Evolutionary conservation across 108 stramenopile species (phyloP).

Genomic region (Pseudonitzschia pungens): DNA sequence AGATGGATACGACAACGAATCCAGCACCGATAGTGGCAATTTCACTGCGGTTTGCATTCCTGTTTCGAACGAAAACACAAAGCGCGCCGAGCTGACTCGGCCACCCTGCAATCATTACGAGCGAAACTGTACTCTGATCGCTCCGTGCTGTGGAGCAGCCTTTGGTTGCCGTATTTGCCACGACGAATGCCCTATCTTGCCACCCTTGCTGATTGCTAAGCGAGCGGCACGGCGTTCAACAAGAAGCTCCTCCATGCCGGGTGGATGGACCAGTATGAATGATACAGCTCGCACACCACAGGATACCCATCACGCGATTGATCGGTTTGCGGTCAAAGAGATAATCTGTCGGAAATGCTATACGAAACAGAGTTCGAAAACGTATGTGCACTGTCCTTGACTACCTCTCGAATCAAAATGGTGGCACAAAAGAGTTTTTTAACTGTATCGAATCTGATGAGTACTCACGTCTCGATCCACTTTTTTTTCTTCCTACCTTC

Average conservation of each 20-base stretch:
- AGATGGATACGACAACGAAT: conserved; percentile 15
- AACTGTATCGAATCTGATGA: background rate
- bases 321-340: conserved; percentile 75
- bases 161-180: conserved; percentile 92
- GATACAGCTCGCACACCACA: conserved; percentile 35
- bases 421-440: no score
- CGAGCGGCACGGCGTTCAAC: conserved; percentile 18
- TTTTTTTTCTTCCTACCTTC: conserved; percentile 2
- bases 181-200: conserved; percentile 76
- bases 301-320: conserved; percentile 80
- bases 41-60: conserved; percentile 14
- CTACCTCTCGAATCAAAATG: no score
- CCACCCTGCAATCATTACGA: conserved; percentile 81
- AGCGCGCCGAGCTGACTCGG: conserved; percentile 61
- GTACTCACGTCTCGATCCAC: background rate
- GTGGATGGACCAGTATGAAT: conserved; percentile 39
- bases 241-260: conserved; percentile 62
- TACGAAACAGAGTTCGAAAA: conserved; percentile 77
- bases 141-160: conserved; percentile 83
- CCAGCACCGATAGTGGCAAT: background rate
- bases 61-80: conserved; percentile 41
- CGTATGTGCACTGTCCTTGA: conserved; percentile 45
- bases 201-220: conserved; percentile 47
- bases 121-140: conserved; percentile 76
- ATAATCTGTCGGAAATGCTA: conserved; percentile 84